phyloP scores from a whole-genome alignment of 2,329 filamentous ascomycete species.

The Anthostomella pinea region DNA sequence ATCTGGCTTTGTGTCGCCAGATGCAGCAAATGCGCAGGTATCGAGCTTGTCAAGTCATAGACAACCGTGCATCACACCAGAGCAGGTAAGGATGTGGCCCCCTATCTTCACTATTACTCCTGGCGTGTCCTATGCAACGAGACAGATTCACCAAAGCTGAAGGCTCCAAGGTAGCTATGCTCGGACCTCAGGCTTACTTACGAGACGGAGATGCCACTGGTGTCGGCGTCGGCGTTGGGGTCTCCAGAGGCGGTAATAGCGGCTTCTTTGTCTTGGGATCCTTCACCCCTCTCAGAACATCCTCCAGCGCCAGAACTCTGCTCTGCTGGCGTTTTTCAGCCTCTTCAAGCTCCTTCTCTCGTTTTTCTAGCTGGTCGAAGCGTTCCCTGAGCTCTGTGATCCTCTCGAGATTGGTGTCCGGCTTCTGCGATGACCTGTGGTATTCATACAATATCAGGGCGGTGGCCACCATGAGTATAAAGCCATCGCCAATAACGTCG shows the following conservation, averaged over 20 bases:
- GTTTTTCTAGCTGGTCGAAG: slow-evolving; percentile 48
- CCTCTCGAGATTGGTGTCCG: slow-evolving; percentile 54
- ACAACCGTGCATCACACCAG: no score
- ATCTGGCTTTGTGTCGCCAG: no score
- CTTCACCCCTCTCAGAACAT: slow-evolving; percentile 48
- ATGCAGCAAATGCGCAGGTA: no score
- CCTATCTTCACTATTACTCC: no score
- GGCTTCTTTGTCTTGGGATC: slow-evolving; percentile 58
- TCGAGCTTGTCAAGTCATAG: no score
- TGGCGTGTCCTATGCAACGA: no score
- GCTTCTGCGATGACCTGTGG: slow-evolving; percentile 56
- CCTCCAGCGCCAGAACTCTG: slow-evolving; percentile 52
- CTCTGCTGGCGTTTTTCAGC: slow-evolving; percentile 43
- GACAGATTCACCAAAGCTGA: no score
- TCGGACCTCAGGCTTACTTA: slow-evolving; percentile 4
- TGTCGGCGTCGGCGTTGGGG: slow-evolving; percentile 19
- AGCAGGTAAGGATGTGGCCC: no score
- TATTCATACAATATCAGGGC: slow-evolving; percentile 61
- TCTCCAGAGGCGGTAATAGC: slow-evolving; percentile 38
- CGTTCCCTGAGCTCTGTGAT: slow-evolving; percentile 48
- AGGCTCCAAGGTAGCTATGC: no score
- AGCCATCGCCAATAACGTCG: slow-evolving; percentile 61
- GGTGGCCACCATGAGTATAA: slow-evolving; percentile 59
- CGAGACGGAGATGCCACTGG: slow-evolving; percentile 24
- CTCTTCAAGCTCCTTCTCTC: slow-evolving; percentile 50